Evolutionary conservation across 805 yeast species (phyloP).

Genomic region (Ogataea paraovalis): DNA sequence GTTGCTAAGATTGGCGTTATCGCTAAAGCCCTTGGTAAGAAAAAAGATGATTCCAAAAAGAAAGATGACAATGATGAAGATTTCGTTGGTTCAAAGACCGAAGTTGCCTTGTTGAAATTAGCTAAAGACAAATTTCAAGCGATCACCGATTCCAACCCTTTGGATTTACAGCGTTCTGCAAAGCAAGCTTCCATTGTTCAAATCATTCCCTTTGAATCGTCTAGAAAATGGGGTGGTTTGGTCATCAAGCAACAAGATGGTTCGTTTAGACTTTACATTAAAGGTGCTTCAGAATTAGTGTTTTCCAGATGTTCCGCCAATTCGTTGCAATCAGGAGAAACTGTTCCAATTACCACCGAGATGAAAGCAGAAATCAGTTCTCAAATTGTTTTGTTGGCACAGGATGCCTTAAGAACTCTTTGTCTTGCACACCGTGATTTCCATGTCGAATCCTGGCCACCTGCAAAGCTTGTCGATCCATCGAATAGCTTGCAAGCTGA

Average conservation of each 20-base stretch:
- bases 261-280: slow-evolving; percentile 60
- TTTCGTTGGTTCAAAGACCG: slow-evolving; percentile 91
- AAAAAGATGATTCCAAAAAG: background rate
- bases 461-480: slow-evolving; percentile 38
- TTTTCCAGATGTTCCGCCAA: slow-evolving; percentile 52
- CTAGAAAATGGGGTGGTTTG: slow-evolving; percentile 89
- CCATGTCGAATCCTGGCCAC: slow-evolving; percentile 60
- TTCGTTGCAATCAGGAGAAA: slow-evolving; percentile 29
- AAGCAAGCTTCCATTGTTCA: slow-evolving; percentile 48
- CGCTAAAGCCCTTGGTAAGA: background rate
- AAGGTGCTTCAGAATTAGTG: slow-evolving; percentile 95
- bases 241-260: slow-evolving; percentile 48
- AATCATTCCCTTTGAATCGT: slow-evolving; percentile 85
- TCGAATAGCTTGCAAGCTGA: slow-evolving; percentile 39
- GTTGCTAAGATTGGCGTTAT: background rate
- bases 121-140: slow-evolving; percentile 56
- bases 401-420: slow-evolving; percentile 79
- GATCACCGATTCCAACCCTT: slow-evolving; percentile 33
- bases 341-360: slow-evolving; percentile 28
- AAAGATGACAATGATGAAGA: slow-evolving; percentile 73
- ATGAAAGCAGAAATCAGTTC: slow-evolving; percentile 28
- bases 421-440: slow-evolving; percentile 82
- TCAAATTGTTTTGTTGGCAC: slow-evolving; percentile 51
- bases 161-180: slow-evolving; percentile 44
- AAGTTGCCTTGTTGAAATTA: slow-evolving; percentile 74